These are phyloP conservation scores for Marchantia polymorpha DNA, from an alignment of 225 moss, liverwort and hornwort genomes.

Conservation along the genomic window DNA sequence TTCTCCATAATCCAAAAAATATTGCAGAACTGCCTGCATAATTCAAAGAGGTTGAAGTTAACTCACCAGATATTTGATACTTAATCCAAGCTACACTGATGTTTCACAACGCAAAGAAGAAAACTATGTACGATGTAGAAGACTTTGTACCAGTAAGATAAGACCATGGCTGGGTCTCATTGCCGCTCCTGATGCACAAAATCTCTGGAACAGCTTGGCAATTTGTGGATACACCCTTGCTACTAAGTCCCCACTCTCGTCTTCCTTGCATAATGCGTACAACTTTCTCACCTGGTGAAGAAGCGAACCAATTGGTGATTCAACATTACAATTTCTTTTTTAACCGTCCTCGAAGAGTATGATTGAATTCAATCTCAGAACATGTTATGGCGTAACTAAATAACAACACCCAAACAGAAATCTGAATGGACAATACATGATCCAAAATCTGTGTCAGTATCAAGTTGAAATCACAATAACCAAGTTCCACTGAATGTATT, in stretches of 20 bases:
- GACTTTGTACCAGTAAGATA: conserved; percentile 59
- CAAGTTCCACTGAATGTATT: no score
- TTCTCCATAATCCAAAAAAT: conserved; percentile 81
- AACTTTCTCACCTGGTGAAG: conserved; percentile 59
- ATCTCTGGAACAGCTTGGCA: conserved; percentile 77
- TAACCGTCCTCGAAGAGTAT: no score
- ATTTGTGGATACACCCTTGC: conserved; percentile 70
- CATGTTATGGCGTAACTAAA: no score
- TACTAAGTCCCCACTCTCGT: conserved; percentile 67
- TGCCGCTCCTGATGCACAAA: conserved; percentile 50
- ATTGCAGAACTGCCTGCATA: conserved; percentile 77
- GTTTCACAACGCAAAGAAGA: not conserved
- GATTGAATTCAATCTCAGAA: no score
- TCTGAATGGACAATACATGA: no score
- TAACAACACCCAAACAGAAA: no score
- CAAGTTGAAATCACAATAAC: no score
- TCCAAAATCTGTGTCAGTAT: no score
- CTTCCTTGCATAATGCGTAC: conserved; percentile 59
- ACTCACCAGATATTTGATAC: not conserved
- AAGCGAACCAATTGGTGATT: not conserved
- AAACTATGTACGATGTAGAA: not conserved
- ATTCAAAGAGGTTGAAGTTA: not conserved
- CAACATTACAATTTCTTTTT: no score
- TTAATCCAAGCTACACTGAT: not conserved
- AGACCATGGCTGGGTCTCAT: conserved; percentile 74